Conservation (phyloP, 805 yeast species). For the Candida verbasci region DNA sequence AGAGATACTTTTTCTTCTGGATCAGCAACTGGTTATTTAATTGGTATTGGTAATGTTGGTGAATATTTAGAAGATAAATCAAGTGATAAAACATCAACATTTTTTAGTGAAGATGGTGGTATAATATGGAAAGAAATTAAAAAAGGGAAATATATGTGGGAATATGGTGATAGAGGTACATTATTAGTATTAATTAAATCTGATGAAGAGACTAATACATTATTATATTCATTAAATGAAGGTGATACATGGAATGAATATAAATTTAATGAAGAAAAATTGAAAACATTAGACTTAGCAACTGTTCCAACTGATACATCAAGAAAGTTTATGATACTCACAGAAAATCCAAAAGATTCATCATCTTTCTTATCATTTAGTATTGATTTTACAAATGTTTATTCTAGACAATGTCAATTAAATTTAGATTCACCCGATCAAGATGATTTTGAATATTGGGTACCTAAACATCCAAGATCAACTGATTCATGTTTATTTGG, state of each 20-base stretch:
- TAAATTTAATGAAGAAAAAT: constrained; percentile 54
- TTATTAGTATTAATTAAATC: constrained; percentile 69
- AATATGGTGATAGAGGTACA: constrained; percentile 93
- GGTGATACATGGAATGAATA: constrained; percentile 74
- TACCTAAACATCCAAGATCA: constrained; percentile 33
- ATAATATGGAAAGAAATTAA: constrained; percentile 76
- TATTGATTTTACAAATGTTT: constrained; percentile 33
- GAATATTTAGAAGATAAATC: constrained; percentile 35
- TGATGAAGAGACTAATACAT: constrained; percentile 49
- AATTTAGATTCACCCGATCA: constrained; percentile 37
- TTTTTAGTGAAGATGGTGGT: constrained; percentile 87
- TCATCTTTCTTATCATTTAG: constrained; percentile 38
- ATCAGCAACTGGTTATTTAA: constrained; percentile 82
- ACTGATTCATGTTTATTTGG: constrained; percentile 41
- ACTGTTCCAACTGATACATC: constrained; percentile 94
- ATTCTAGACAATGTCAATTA: constrained; percentile 37
- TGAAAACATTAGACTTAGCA: constrained; percentile 65
- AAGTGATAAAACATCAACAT: constrained; percentile 54
- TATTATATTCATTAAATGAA: constrained; percentile 70
- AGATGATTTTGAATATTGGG: constrained; percentile 42
- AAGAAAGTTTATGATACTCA: constrained; percentile 67
- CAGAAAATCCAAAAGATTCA: constrained; percentile 33
- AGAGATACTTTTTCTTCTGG: constrained; percentile 86
- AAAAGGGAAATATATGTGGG: constrained; percentile 84
- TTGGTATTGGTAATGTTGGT: constrained; percentile 95